A percentile compares a stretch with the other conserved stretches of the same genome.
Conservation (phyloP, 352 stramenopile genomes). For the Phytophthora sansomeana region DNA sequence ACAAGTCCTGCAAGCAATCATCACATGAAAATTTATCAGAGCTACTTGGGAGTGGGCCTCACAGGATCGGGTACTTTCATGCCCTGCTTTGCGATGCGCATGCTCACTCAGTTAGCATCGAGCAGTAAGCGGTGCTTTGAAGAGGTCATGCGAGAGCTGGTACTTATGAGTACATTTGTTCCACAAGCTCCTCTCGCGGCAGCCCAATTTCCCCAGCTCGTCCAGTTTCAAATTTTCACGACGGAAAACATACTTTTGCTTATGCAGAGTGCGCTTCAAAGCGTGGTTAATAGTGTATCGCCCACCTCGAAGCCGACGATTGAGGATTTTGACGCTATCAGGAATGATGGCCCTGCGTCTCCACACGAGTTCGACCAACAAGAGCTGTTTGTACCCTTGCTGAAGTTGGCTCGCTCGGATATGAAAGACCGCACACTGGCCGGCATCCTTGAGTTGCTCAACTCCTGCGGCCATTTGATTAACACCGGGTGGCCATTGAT, state of each 20-base stretch:
- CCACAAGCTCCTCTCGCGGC: conserved; percentile 45
- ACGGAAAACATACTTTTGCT: conserved; percentile 85
- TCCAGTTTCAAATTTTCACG: conserved; percentile 78
- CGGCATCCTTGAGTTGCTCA: conserved; percentile 81
- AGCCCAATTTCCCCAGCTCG: conserved; percentile 64
- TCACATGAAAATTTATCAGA: conserved; percentile 86
- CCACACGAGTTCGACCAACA: conserved; percentile 75
- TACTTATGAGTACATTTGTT: conserved; percentile 76
- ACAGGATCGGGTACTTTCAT: conserved; percentile 66
- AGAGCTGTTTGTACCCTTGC: conserved; percentile 69
- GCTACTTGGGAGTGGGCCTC: conserved; percentile 75
- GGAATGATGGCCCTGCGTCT: conserved; percentile 30
- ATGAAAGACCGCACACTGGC: conserved; percentile 80
- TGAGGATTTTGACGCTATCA: conserved; percentile 55
- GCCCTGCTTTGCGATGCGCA: conserved; percentile 79
- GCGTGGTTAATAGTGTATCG: conserved; percentile 68
- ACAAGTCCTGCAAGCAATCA: conserved; percentile 56
- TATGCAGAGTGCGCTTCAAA: conserved; percentile 77
- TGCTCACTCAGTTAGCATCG: conserved; percentile 79
- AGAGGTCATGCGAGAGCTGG: conserved; percentile 76
- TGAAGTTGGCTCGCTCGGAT: conserved; percentile 70
- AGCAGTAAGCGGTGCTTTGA: conserved; percentile 81
- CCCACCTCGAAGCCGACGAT: conserved; percentile 54
- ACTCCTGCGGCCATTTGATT: conserved; percentile 78
- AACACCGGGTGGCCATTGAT: conserved; percentile 75